A percentile compares a stretch with the other conserved stretches of the same genome.
Evolutionary conservation across 495 filamentous ascomycete species (phyloP).

Genomic region (Xylona heveae): DNA sequence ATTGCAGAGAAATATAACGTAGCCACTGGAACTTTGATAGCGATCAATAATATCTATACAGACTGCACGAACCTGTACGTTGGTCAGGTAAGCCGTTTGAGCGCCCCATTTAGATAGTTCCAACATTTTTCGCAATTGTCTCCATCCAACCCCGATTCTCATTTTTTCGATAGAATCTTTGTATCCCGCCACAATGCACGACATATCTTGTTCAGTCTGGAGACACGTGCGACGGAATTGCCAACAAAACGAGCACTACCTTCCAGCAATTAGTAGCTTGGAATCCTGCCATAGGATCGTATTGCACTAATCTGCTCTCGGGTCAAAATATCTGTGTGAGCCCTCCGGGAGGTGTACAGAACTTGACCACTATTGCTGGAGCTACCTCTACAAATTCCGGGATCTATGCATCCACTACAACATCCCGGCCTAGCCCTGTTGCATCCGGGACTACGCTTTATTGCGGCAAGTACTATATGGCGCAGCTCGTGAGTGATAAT

Average conservation of each 20-base stretch:
- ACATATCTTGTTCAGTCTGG: conserved; percentile 4
- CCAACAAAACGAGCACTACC: not conserved
- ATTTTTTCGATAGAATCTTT: conserved; percentile 4
- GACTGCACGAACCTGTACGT: conserved; percentile 1
- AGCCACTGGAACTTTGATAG: not conserved
- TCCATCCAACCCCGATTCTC: no score
- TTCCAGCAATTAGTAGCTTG: conserved; percentile 5
- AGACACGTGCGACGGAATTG: conserved; percentile 4
- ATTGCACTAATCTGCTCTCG: conserved; percentile 7
- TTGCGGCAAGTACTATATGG: conserved; percentile 10
- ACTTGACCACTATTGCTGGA: conserved; percentile 4
- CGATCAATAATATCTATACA: not conserved
- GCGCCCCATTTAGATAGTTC: no score
- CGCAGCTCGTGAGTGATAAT: no score
- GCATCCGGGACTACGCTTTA: conserved; percentile 6
- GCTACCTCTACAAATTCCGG: conserved; percentile 4
- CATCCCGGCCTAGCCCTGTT: conserved; percentile 3
- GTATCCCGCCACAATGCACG: conserved; percentile 2
- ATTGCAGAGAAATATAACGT: not conserved
- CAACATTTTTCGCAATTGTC: no score
- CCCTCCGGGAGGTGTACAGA: conserved; percentile 4
- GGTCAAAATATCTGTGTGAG: conserved; percentile 5
- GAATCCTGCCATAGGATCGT: conserved; percentile 6
- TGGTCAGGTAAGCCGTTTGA: no score
- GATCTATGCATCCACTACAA: conserved; percentile 7